phyloP scores from a whole-genome alignment of 2,329 filamentous ascomycete genomes.

The Volutella citrinella region DNA sequence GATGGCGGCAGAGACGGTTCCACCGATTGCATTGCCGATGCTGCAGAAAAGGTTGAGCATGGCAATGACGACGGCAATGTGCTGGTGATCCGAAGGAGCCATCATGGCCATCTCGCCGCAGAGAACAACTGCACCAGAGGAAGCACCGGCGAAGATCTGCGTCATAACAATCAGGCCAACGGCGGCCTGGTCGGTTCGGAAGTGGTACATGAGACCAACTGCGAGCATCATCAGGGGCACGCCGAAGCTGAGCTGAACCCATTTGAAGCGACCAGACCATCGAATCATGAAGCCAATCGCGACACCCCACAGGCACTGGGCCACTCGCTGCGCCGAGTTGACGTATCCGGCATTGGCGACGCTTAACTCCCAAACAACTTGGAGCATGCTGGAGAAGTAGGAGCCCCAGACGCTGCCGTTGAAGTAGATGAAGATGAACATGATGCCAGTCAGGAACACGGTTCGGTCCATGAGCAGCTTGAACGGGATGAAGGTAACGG shows the following conservation, averaged over 20 bases:
- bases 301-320: constrained; percentile 46
- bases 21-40: neutral
- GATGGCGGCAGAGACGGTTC: neutral
- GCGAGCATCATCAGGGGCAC: no score
- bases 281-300: constrained; percentile 49
- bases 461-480: constrained; percentile 47
- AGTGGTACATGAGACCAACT: constrained; percentile 1
- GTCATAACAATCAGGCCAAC: neutral
- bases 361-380: constrained; percentile 48
- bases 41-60: neutral
- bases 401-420: constrained; percentile 46
- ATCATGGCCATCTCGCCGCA: neutral
- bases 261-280: constrained; percentile 51
- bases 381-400: constrained; percentile 51
- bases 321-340: constrained; percentile 46
- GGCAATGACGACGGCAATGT: neutral
- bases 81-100: neutral
- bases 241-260: constrained; percentile 46
- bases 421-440: constrained; percentile 38
- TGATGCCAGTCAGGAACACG: constrained; percentile 44
- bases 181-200: neutral
- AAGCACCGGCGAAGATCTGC: neutral
- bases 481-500: constrained; percentile 56
- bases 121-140: neutral
- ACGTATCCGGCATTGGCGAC: constrained; percentile 49